Percentiles rank a stretch among this genome's conserved stretches.
Conservation (phyloP, 257 asterid genomes). For the Cordia subcordata region DNA sequence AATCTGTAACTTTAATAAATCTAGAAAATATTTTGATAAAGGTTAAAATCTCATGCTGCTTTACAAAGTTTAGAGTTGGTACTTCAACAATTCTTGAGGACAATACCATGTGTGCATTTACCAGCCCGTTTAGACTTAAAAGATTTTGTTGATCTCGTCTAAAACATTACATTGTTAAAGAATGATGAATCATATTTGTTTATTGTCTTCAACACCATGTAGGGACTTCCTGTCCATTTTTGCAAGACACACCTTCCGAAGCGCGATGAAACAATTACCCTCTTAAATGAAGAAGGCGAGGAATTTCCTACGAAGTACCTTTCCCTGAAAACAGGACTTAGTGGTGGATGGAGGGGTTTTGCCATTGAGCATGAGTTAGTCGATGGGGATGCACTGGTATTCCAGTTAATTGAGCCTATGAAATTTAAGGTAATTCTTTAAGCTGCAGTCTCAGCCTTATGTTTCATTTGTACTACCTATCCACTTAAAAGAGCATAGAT, state of each 20-base stretch:
- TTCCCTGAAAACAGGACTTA: conserved; percentile 46
- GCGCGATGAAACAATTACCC: conserved; percentile 28
- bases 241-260: conserved; percentile 54
- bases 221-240: conserved; percentile 64
- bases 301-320: conserved; percentile 45
- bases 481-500: neutral
- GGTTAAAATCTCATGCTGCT: too few relatives aligned
- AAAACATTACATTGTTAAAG: too few relatives aligned
- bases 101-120: too few relatives aligned
- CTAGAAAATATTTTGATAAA: too few relatives aligned
- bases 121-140: too few relatives aligned
- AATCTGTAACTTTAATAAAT: neutral
- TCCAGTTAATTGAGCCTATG: conserved; percentile 40
- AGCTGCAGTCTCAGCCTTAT: neutral
- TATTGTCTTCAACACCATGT: neutral
- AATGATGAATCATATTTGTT: neutral
- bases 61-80: too few relatives aligned
- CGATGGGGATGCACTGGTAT: conserved; percentile 63
- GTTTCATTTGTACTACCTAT: neutral
- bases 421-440: conserved; percentile 45
- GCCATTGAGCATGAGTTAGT: conserved; percentile 52
- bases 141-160: too few relatives aligned
- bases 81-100: neutral
- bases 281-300: conserved; percentile 49
- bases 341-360: conserved; percentile 89